Conservation (phyloP, 768 basidiomycete genomes). For the Rossbeevera mucosa region DNA sequence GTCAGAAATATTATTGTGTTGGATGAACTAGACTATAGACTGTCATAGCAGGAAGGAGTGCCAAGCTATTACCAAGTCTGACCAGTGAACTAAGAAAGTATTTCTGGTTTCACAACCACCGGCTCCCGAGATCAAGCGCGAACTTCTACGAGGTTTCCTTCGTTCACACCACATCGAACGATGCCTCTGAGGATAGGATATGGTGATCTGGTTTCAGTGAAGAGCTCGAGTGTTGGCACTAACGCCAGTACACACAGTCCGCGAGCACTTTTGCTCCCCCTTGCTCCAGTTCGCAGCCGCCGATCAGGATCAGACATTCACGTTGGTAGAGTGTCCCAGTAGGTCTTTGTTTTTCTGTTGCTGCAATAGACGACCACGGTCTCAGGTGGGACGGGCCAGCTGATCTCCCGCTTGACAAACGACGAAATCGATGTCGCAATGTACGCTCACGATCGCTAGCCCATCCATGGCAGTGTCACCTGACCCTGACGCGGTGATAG, state of each 20-base stretch:
- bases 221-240: neutral
- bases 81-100: no score
- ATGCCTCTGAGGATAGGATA: slow-evolving; percentile 34
- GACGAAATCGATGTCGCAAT: slow-evolving; percentile 82
- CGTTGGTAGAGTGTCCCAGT: slow-evolving; percentile 88
- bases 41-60: no score
- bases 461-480: neutral
- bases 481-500: slow-evolving; percentile 35
- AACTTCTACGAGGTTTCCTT: neutral
- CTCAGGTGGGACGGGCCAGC: slow-evolving; percentile 87
- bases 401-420: slow-evolving; percentile 69
- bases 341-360: slow-evolving; percentile 23
- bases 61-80: no score
- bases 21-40: no score
- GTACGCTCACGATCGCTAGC: slow-evolving; percentile 39
- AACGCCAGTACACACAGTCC: slow-evolving; percentile 41
- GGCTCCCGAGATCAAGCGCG: no score
- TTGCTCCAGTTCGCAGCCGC: slow-evolving; percentile 76
- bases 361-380: no score
- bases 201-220: slow-evolving; percentile 13
- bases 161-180: neutral
- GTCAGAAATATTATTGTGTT: no score
- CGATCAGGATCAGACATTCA: slow-evolving; percentile 70
- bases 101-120: neutral
- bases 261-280: slow-evolving; percentile 90